Evolutionary conservation across 129 eudicot genomes (phyloP).

Genomic region (Artemisia annua): DNA sequence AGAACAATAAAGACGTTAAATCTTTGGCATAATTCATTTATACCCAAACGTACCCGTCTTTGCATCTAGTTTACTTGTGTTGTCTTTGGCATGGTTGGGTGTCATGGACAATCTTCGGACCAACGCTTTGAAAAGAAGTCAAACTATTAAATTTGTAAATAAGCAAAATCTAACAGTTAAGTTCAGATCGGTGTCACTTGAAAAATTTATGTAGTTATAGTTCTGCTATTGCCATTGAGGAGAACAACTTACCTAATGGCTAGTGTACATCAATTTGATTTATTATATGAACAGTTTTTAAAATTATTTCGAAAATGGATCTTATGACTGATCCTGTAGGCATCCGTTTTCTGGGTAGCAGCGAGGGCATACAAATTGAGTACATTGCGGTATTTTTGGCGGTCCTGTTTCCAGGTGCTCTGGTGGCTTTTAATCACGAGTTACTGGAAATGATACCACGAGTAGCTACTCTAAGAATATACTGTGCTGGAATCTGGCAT

Average conservation of each 20-base stretch:
- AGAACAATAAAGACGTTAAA: too few relatives aligned
- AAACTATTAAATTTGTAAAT: too few relatives aligned
- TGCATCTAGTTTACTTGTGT: too few relatives aligned
- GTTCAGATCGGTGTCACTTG: too few relatives aligned
- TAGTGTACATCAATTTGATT: neutral
- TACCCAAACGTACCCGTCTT: too few relatives aligned
- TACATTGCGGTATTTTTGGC: constrained; percentile 85
- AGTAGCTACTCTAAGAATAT: constrained; percentile 70
- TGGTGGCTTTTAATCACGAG: constrained; percentile 80
- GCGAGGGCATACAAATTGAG: constrained; percentile 96
- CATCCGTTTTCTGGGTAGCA: constrained; percentile 54
- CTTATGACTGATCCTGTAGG: constrained; percentile 45
- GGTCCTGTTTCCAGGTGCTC: constrained; percentile 86
- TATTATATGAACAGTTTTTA: neutral
- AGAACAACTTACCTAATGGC: neutral
- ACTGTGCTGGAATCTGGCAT: constrained; percentile 99
- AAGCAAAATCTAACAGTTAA: too few relatives aligned
- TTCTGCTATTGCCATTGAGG: neutral
- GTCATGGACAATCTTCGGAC: too few relatives aligned
- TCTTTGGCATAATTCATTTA: too few relatives aligned
- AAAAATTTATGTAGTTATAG: too few relatives aligned
- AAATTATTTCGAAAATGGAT: constrained; percentile 35
- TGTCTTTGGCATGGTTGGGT: too few relatives aligned
- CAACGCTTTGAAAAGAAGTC: too few relatives aligned
- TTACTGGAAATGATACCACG: constrained; percentile 57